A percentile compares a stretch with the other conserved stretches of the same genome.
phyloP scores from a whole-genome alignment of 345 rosid species.

The Schrenkiella parvula region DNA sequence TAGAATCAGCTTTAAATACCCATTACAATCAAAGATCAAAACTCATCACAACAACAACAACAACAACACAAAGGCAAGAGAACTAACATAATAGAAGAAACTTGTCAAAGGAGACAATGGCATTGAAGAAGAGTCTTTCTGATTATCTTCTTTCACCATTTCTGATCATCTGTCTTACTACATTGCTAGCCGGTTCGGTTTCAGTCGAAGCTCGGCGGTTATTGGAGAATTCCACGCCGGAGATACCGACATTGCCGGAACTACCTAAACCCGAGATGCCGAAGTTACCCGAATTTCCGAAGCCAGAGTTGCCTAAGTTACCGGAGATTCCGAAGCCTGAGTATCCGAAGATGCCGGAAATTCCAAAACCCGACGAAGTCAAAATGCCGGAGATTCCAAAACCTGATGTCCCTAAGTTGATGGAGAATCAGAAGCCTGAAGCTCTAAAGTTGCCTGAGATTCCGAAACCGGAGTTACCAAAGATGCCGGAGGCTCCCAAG shows the following conservation, averaged over 20 bases:
- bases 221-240: constrained; percentile 26
- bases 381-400: constrained; percentile 6
- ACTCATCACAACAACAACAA: constrained; percentile 20
- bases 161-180: constrained; percentile 13
- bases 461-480: background rate
- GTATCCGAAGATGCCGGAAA: constrained; percentile 5
- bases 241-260: background rate
- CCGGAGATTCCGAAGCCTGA: background rate
- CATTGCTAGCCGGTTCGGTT: constrained; percentile 6
- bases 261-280: constrained; percentile 2
- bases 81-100: background rate
- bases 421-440: constrained; percentile 5
- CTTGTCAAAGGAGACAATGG: constrained; percentile 24
- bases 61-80: background rate
- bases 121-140: constrained; percentile 18
- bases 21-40: background rate
- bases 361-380: constrained; percentile 20
- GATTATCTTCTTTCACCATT: constrained; percentile 5
- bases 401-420: background rate
- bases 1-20: constrained; percentile 10
- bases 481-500: constrained; percentile 4
- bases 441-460: background rate
- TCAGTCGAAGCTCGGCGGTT: constrained; percentile 20
- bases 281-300: background rate
- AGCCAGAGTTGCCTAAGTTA: background rate